Percentiles rank a stretch among this genome's conserved stretches.
Evolutionary conservation across 2,329 filamentous ascomycete species (phyloP).

Genomic region (Colletotrichum viniferum): DNA sequence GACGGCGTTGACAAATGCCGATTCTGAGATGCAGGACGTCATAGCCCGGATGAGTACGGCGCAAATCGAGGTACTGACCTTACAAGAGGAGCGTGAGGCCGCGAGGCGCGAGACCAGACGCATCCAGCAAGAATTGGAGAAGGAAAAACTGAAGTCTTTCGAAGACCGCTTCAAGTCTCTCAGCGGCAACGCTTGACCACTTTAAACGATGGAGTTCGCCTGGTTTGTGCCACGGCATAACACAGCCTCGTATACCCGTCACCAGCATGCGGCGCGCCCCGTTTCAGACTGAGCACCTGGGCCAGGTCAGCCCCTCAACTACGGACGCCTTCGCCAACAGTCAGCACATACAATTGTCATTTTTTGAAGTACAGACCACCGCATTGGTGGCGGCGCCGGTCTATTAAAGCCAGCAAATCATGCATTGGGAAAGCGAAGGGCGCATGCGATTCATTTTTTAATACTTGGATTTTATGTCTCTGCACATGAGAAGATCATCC

Average conservation of each 20-base stretch:
- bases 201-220: background rate
- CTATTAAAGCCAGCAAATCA: background rate
- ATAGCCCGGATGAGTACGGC: constrained; percentile 80
- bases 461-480: background rate
- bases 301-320: constrained; percentile 8
- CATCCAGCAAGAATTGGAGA: constrained; percentile 70
- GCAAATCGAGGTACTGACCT: constrained; percentile 81
- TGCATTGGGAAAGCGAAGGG: constrained; percentile 10
- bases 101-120: constrained; percentile 73
- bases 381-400: background rate
- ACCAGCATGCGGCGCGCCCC: constrained; percentile 4
- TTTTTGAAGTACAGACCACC: background rate
- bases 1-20: constrained; percentile 62
- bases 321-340: background rate
- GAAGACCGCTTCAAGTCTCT: constrained; percentile 41
- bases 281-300: constrained; percentile 16
- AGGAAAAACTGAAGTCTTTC: constrained; percentile 62
- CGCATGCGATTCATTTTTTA: background rate
- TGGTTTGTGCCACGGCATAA: constrained; percentile 14
- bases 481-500: background rate
- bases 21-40: constrained; percentile 83
- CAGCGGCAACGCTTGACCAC: constrained; percentile 24
- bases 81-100: constrained; percentile 77
- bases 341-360: background rate
- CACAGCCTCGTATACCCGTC: constrained; percentile 1